A percentile compares a stretch with the other conserved stretches of the same genome.
phyloP scores from a whole-genome alignment of 2,329 filamentous ascomycete species.

The Botrytis medusae region DNA sequence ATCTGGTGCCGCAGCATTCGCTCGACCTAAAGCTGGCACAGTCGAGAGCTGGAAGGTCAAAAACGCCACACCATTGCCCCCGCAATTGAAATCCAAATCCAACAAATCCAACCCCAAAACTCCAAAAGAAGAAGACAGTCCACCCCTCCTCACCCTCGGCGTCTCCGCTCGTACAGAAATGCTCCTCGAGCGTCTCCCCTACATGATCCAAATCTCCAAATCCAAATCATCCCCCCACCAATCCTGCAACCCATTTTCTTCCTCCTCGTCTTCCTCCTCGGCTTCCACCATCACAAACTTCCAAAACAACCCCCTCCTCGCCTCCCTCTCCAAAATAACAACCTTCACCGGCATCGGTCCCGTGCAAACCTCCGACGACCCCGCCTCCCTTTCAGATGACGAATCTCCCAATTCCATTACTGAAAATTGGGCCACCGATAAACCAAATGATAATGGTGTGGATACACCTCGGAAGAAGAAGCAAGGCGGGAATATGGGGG shows the following conservation, averaged over 20 bases:
- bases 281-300: neutral
- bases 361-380: conserved; percentile 41
- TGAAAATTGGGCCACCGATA: conserved; percentile 62
- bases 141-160: conserved; percentile 58
- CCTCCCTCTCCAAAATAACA: conserved; percentile 7
- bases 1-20: conserved; percentile 51
- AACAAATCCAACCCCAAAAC: neutral
- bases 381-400: conserved; percentile 36
- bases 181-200: conserved; percentile 83
- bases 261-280: conserved; percentile 16
- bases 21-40: conserved; percentile 43
- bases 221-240: conserved; percentile 30
- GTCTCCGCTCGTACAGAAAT: conserved; percentile 67
- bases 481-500: conserved; percentile 26
- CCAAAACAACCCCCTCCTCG: neutral
- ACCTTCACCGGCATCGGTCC: conserved; percentile 12
- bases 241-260: neutral
- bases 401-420: neutral
- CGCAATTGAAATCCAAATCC: neutral
- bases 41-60: conserved; percentile 40
- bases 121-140: conserved; percentile 30
- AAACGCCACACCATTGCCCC: neutral
- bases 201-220: conserved; percentile 66
- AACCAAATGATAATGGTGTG: conserved; percentile 52
- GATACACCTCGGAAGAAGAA: conserved; percentile 49